Base-by-base conservation (phyloP, 106 monocot species). In the Dendrobium huoshanense region DNA sequence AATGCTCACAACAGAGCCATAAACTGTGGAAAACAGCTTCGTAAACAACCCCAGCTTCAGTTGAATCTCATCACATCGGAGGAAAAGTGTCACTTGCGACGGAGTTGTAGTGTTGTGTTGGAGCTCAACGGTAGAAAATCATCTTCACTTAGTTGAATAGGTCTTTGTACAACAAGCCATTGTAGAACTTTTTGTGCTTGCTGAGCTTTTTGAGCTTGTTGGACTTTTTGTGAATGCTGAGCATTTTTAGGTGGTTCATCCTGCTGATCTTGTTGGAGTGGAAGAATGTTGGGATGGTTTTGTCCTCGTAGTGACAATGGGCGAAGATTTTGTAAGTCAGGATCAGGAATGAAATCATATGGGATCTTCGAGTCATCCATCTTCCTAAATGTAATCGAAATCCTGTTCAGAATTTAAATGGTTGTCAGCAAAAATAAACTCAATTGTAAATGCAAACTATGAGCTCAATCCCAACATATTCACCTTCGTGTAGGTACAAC, bases 351-450 rank as follows among this genome's bases (percentile, higher is more conserved):
- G 31, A 31, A 31, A 31, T 1, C 22, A 40, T 67, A 81, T 0
- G 93, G 93, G 3, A 75, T 81, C 74, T 88, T 94, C 0, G n/a
- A 37, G 2, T 82, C 87, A 73, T 89, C 91, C 84, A 91, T 94
- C 75, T 89, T 91, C 73, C 93, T 78, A 7, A 94, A 94, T 11
- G 91, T 91, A 55, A 94, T 87, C 3, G 87, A 94, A 4, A 94
- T 89, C 83, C 93, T 93, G 73, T 15, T 55, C 24, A 8, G 10
- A 40, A 16, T 25, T 55, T 22, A 61, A 61, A 61, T 22, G 51
- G 0, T 61, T 61, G 54, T 61, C 5, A 61, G 6, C n/a, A 61
- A 61, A n/a, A 19, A 61, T 61, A 4, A 61, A 61, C 61, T 61
- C 61, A 6, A 22, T 22, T 4, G 6, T 1, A 10, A 8, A 61